Conservation (phyloP, 805 yeast species). For the Pichia manshurica region DNA sequence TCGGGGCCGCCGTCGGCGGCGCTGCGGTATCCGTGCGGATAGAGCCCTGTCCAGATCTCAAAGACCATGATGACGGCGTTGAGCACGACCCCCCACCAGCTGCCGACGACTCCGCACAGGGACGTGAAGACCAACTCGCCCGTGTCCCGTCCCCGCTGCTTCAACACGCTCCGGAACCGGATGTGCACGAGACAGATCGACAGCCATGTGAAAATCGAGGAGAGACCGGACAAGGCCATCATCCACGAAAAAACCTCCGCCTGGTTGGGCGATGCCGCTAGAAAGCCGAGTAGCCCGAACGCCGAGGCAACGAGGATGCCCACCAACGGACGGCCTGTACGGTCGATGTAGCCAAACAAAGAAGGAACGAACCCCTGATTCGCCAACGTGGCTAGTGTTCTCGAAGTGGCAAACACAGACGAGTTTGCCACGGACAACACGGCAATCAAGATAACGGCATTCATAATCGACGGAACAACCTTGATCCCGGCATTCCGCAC, state of each 20-base stretch:
- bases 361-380: conserved; percentile 59
- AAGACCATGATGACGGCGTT: conserved; percentile 54
- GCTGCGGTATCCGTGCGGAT: conserved; percentile 35
- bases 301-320: conserved; percentile 47
- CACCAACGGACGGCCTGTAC: conserved; percentile 64
- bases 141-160: conserved; percentile 52
- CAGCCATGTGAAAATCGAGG: conserved; percentile 70
- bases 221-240: conserved; percentile 61
- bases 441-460: conserved; percentile 60
- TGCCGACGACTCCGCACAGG: conserved; percentile 58
- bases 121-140: conserved; percentile 61
- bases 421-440: conserved; percentile 69
- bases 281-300: conserved; percentile 52
- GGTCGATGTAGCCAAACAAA: conserved; percentile 57
- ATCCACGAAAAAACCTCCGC: conserved; percentile 63
- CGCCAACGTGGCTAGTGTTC: conserved; percentile 57
- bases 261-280: conserved; percentile 49
- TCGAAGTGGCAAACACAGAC: conserved; percentile 59
- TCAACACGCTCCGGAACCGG: conserved; percentile 58
- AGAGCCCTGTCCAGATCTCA: conserved; percentile 73
- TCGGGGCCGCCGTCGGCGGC: conserved; percentile 35
- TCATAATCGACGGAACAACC: conserved; percentile 59
- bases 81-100: conserved; percentile 50
- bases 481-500: conserved; percentile 50
- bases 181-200: conserved; percentile 58